Conservation (phyloP, 2,329 filamentous ascomycete species). For the Colletotrichum spaethianum region DNA sequence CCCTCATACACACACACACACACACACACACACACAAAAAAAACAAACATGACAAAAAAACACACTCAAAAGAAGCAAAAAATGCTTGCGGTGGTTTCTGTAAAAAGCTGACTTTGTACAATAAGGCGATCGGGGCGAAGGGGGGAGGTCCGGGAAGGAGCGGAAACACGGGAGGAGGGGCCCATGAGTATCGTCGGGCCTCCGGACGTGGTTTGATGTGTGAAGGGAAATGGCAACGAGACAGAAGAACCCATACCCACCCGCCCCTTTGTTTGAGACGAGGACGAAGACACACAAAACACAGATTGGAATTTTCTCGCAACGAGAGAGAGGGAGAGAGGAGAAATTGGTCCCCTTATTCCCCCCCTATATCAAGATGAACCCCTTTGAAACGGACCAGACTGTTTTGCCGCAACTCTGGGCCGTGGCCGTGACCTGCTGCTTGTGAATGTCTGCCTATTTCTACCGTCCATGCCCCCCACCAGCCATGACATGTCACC, state of each 20-base stretch:
- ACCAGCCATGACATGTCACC: background rate
- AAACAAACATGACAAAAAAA: conserved; percentile 17
- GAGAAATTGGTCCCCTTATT: conserved; percentile 9
- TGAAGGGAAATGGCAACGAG: conserved; percentile 6
- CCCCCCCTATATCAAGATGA: background rate
- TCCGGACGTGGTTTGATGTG: conserved; percentile 20
- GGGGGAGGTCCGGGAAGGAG: background rate
- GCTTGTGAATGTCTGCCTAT: background rate
- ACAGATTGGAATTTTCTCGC: conserved; percentile 39
- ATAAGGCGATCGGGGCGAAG: conserved; percentile 29
- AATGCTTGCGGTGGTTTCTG: conserved; percentile 34
- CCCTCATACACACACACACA: conserved; percentile 8
- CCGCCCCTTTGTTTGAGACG: conserved; percentile 15
- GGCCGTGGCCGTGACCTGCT: background rate
- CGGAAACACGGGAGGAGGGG: background rate
- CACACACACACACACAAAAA: conserved; percentile 6
- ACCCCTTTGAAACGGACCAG: conserved; percentile 11
- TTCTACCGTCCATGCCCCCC: background rate
- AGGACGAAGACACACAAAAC: conserved; percentile 18
- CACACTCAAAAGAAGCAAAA: conserved; percentile 24
- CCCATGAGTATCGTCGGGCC: background rate
- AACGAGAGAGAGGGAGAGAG: too few relatives aligned
- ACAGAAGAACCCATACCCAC: conserved; percentile 11
- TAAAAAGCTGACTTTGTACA: conserved; percentile 43
- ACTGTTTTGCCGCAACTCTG: background rate